Evolutionary conservation across 2,329 filamentous ascomycete genomes (phyloP), one percentile per base, ranked within the genome.

Genomic region (Calonectria honghensis): DNA sequence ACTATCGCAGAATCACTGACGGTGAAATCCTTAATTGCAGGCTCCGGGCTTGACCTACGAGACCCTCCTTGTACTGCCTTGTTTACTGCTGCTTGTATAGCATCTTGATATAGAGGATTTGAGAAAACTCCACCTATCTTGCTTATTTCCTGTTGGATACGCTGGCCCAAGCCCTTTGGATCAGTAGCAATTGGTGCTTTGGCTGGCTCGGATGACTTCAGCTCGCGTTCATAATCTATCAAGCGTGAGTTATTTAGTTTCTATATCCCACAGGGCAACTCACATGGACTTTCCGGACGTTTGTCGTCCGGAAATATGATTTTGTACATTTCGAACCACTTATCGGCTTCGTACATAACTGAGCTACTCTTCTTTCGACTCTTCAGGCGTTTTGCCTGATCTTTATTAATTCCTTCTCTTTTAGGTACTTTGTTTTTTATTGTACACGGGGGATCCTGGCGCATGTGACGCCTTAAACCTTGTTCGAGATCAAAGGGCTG

Each of bases 271-370:
- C 3, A 4, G 4, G 10, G 9, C 32, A 18, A 11, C 57, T 41
- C 16, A 61, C 57, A 61, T 27, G 57, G 57, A 6, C n/a, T 61
- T 18, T 61, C 20, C 11, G 57, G 57, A 14, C n/a, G n/a, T 29
- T 61, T 11, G 9, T 37, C 57, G 6, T 29, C n/a, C 7, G 57
- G 57, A 61, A 61, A 61, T 61, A 61, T 27, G 3, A 41, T 29
- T 39, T 39, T 39, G 57, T 61, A 61, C 57, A 61, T 61, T 27
- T 61, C 57, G 7, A 39, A 61, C 57, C 57, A 61, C 35, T 61
- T 61, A 1, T 41, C 57, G 14, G 14, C n/a, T 16, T 61, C 57
- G 7, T 18, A 4, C 57, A 61, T 61, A 6, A 18, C 29, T 29
- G 54, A 35, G 16, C 9, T 39, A 2, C 24, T 6, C 5, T 37